Percentiles rank a stretch among this genome's conserved stretches.
Evolutionary conservation across 2,329 filamentous ascomycete genomes (phyloP).

Genomic region (Trichoderma gracile): DNA sequence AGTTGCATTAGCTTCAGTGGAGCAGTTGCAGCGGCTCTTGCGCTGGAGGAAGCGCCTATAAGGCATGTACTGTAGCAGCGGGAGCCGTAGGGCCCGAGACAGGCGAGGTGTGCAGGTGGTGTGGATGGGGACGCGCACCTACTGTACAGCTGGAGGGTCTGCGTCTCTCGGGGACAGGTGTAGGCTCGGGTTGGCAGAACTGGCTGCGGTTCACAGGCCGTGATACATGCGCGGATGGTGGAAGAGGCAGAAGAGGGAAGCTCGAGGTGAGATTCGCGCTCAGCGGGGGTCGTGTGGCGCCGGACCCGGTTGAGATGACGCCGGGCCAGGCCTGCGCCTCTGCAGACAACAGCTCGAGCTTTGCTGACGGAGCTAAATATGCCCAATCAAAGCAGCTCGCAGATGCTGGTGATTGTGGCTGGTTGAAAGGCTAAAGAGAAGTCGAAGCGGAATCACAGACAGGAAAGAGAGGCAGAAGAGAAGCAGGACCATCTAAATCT

Average conservation of each 20-base stretch:
- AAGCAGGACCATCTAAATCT: neutral
- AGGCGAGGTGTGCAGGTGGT: no score
- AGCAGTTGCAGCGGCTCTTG: constrained; percentile 24
- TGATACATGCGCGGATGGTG: no score
- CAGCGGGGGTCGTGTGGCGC: constrained; percentile 12
- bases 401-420: neutral
- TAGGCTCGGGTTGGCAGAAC: no score
- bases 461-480: neutral
- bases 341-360: constrained; percentile 8
- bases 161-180: no score
- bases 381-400: neutral
- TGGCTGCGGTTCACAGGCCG: no score
- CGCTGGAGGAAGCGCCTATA: neutral
- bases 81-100: no score
- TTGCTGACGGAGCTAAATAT: constrained; percentile 16
- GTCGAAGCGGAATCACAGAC: neutral
- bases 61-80: no score
- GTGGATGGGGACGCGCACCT: no score
- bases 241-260: neutral
- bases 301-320: constrained; percentile 24
- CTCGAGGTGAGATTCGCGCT: constrained; percentile 13
- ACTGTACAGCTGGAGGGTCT: no score
- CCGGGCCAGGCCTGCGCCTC: constrained; percentile 10
- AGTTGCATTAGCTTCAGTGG: constrained; percentile 25
- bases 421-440: neutral